Percentiles rank a stretch among this genome's conserved stretches.
Conservation (phyloP, 768 basidiomycete genomes). For the Serendipita vermifera region DNA sequence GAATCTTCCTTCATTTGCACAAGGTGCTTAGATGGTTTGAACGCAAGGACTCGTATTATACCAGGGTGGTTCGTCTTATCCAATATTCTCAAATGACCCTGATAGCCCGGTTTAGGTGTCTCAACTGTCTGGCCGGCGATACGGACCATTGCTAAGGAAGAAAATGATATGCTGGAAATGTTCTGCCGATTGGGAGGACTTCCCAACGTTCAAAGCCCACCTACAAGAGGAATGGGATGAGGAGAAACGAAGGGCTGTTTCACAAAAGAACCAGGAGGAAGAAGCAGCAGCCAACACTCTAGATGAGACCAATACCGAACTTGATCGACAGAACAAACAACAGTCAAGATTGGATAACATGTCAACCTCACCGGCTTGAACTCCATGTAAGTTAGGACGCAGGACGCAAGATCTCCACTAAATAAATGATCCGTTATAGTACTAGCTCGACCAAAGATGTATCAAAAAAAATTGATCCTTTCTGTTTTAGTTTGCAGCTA, state of each 20-base stretch:
- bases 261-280: no score
- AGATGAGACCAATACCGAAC: no score
- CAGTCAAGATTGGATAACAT: no score
- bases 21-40: conserved; percentile 78
- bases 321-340: no score
- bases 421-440: no score
- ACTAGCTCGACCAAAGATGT: no score
- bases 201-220: conserved; percentile 62
- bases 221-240: conserved; percentile 61
- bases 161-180: conserved; percentile 60
- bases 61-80: conserved; percentile 33
- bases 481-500: no score
- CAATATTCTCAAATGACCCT: neutral
- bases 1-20: conserved; percentile 67
- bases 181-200: conserved; percentile 45
- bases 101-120: conserved; percentile 40
- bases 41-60: conserved; percentile 41
- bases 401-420: no score
- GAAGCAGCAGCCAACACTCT: no score
- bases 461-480: no score
- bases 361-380: no score
- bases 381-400: no score
- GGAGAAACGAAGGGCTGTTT: conserved; percentile 18
- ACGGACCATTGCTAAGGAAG: conserved; percentile 55
- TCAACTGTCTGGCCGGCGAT: conserved; percentile 36